These are phyloP conservation scores for Kodamaea kaohsiungensis DNA, from an alignment of 805 yeast genomes.

Conservation along the genomic window DNA sequence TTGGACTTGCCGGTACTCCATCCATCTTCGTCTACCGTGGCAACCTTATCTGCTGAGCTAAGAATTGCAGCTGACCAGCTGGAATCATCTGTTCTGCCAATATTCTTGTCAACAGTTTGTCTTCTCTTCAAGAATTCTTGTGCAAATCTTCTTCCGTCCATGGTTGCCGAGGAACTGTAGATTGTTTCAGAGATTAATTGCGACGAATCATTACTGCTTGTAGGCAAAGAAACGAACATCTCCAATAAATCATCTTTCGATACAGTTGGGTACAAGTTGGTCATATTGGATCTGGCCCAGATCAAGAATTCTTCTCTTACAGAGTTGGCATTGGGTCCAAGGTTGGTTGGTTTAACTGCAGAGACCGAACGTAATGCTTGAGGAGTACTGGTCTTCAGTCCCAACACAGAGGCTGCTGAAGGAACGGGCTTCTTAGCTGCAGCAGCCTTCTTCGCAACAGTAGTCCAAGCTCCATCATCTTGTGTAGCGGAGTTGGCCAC, in stretches of 20 bases:
- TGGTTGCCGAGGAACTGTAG: conserved; percentile 80
- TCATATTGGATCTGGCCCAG: conserved; percentile 73
- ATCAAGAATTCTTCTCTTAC: conserved; percentile 58
- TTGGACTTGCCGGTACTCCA: conserved; percentile 47
- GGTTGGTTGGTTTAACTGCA: conserved; percentile 24
- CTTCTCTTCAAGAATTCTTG: conserved; percentile 83
- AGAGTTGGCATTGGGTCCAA: conserved; percentile 21
- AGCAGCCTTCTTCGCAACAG: conserved; percentile 36
- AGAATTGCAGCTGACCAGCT: conserved; percentile 76
- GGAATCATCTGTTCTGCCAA: conserved; percentile 41
- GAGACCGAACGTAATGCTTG: conserved; percentile 40
- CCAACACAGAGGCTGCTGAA: conserved; percentile 19
- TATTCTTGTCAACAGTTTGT: conserved; percentile 62
- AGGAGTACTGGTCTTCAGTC: conserved; percentile 29
- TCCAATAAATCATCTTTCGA: conserved; percentile 76
- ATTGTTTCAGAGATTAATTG: conserved; percentile 92
- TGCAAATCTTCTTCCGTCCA: conserved; percentile 96
- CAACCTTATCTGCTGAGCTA: conserved; percentile 39
- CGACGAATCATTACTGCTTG: conserved; percentile 62
- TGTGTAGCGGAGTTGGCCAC: conserved; percentile 29
- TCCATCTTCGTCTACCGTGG: conserved; percentile 45
- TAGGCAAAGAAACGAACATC: conserved; percentile 78
- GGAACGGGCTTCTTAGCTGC: conserved; percentile 26
- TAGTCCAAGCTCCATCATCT: conserved; percentile 44
- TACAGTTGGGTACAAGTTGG: conserved; percentile 70